Base-by-base conservation (phyloP, 768 basidiomycete genomes). In the Clitopilus hobsonii region DNA sequence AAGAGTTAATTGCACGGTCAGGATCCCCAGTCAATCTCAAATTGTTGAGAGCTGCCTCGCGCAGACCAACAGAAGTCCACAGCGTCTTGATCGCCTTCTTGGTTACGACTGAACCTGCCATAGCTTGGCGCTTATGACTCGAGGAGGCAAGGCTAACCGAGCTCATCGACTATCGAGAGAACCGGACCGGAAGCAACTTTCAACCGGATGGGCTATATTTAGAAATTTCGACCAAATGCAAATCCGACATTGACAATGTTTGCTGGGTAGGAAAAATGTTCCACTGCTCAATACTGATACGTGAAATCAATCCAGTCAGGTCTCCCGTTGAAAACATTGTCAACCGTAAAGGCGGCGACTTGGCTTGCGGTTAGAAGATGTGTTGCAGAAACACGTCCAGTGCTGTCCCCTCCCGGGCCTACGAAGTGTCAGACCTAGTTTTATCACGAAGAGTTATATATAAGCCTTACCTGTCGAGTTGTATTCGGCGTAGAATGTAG, bases 401-500 rank as follows among this genome's bases (percentile, higher is more conserved):
- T 66, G 1, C 68, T 74, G 58, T 79, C 71, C n/a, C 80, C 77
- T 27, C 84, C 82, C 5, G 83, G 79, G 30, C 84, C 84, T 82
- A 56, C n/a, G 27, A 27, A 41, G n/a, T n/a, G n/a, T n/a, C n/a
- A n/a, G n/a, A n/a, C n/a, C n/a, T n/a, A n/a, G n/a, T n/a, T n/a
- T n/a, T n/a, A n/a, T n/a, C n/a, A n/a, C n/a, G n/a, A n/a, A n/a
- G n/a, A n/a, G n/a, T n/a, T n/a, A n/a, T n/a, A n/a, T n/a, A n/a
- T n/a, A n/a, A n/a, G n/a, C n/a, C n/a, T 30, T 58, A 78, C 84
- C 84, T 20, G 69, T 70, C 1, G 84, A 85, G 30, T 74, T 68
- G 56, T 67, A 84, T 62, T 86, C 84, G 1, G 82, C 84, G 55
- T 79, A 85, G 61, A 80, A 82, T 0, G 78, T 80, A 2, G 84